phyloP scores from a whole-genome alignment of 1,284 basidiomycete species.

The Malassezia dermatis region DNA sequence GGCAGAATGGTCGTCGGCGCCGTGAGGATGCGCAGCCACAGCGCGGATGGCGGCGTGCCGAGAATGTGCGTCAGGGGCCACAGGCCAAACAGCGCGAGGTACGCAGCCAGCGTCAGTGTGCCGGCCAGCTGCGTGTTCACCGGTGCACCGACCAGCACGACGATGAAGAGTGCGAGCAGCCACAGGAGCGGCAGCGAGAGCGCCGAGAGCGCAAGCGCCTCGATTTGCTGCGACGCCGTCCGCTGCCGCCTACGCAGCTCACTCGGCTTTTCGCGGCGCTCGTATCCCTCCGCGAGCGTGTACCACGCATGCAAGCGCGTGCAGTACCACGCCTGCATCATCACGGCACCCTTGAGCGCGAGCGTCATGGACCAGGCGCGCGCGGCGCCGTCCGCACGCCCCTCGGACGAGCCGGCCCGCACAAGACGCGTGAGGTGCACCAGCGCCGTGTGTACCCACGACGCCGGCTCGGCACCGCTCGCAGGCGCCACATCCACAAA shows the following conservation, averaged over 20 bases:
- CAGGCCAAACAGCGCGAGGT: conserved; percentile 12
- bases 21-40: conserved; percentile 7
- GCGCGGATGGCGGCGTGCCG: conserved; percentile 7
- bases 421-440: conserved; percentile 2
- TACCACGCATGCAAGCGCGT: conserved; percentile 6
- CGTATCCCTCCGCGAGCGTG: conserved; percentile 8
- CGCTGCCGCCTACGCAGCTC: neutral
- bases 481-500: conserved; percentile 12
- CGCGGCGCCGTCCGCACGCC: neutral
- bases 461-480: neutral
- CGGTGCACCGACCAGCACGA: conserved; percentile 9
- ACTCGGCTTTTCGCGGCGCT: neutral
- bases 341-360: neutral
- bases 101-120: conserved; percentile 10
- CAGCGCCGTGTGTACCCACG: neutral
- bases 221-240: conserved; percentile 5
- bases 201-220: conserved; percentile 12
- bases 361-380: conserved; percentile 4
- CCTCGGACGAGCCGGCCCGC: neutral
- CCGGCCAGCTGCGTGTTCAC: neutral
- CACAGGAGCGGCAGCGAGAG: conserved; percentile 10
- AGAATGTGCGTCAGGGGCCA: conserved; percentile 12
- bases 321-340: conserved; percentile 14
- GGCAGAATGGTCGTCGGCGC: neutral
- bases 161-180: neutral